Conservation (phyloP, 2,329 filamentous ascomycete genomes). For the Orbilia quercus region DNA sequence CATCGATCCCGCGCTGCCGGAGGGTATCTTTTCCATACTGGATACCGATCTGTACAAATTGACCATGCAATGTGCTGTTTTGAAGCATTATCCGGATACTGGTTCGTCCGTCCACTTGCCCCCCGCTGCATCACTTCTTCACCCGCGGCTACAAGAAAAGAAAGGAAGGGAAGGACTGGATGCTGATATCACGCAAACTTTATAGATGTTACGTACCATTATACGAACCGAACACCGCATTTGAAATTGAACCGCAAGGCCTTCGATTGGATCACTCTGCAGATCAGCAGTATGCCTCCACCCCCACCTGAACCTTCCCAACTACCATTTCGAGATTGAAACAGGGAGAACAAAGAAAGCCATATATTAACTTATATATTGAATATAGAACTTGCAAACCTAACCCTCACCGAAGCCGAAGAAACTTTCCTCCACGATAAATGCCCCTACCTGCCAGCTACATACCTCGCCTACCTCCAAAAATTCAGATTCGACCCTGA, state of each 20-base stretch:
- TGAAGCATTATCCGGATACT: slow-evolving; percentile 86
- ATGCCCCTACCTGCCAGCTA: slow-evolving; percentile 81
- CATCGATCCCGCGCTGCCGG: slow-evolving; percentile 68
- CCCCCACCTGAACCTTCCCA: slow-evolving; percentile 1
- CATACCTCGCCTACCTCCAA: slow-evolving; percentile 83
- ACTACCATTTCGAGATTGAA: background rate
- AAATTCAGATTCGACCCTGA: slow-evolving; percentile 83
- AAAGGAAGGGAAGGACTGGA: no score
- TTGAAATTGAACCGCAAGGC: slow-evolving; percentile 88
- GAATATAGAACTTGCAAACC: slow-evolving; percentile 78
- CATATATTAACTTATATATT: slow-evolving; percentile 58
- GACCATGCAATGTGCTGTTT: slow-evolving; percentile 97
- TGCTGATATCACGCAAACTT: slow-evolving; percentile 9
- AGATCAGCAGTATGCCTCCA: slow-evolving; percentile 77
- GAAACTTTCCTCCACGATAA: slow-evolving; percentile 79
- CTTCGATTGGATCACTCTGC: slow-evolving; percentile 84
- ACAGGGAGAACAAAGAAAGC: no score
- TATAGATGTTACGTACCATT: slow-evolving; percentile 85
- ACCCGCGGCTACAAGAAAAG: no score
- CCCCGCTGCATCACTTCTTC: no score
- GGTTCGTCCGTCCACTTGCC: slow-evolving; percentile 60
- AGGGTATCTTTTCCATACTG: slow-evolving; percentile 83
- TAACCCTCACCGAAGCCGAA: slow-evolving; percentile 82
- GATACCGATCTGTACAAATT: slow-evolving; percentile 93
- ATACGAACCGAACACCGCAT: slow-evolving; percentile 93